Evolutionary conservation across 2,329 filamentous ascomycete genomes (phyloP), one percentile per base, ranked within the genome.

Genomic region (Penicillium griseofulvum): DNA sequence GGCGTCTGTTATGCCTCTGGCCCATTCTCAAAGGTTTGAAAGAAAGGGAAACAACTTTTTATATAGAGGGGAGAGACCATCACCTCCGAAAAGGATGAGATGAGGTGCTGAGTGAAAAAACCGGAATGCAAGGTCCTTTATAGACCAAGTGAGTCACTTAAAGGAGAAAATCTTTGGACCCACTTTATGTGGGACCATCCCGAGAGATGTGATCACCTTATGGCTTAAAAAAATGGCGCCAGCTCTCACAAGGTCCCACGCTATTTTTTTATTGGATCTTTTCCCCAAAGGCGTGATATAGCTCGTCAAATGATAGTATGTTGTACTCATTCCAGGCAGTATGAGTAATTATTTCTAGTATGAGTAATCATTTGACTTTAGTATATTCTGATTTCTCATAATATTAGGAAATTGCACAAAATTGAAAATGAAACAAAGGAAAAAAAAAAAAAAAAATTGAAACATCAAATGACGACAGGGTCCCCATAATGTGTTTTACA

Each of bases 1-100:
- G 74, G 59, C 76, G 72, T 69, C 76, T 70, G 58, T 78, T 78
- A 60, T 78, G 76, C 60, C 74, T 74, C 61, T 78, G 76, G 65
- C 76, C 75, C 76, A 78, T 78, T 58, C 64, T 71, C 56, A 44
- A 44, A 49, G 51, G 45, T 49, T 29, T 31, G 45, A 54, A 49
- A n/a, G n/a, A n/a, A 28, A 46, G 49, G 31, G 16, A 42, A 49
- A 56, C 46, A 56, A 56, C 54, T 64, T 63, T 60, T 33, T 1
- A 62, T 57, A 48, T 58, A 54, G 64, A 70, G 63, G 55, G 68
- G 69, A 71, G 65, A 65, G 70, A 72, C 69, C 70, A 69, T 71
- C 70, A 72, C 63, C 70, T 66, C 67, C 61, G 59, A 48, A 63
- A 67, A 64, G 69, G 70, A 71, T 62, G 70, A 72, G 70, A 72